Evolutionary conservation across 805 yeast genomes (phyloP), one percentile per base, ranked within the genome.

Genomic region (Hyphopichia homilentoma): DNA sequence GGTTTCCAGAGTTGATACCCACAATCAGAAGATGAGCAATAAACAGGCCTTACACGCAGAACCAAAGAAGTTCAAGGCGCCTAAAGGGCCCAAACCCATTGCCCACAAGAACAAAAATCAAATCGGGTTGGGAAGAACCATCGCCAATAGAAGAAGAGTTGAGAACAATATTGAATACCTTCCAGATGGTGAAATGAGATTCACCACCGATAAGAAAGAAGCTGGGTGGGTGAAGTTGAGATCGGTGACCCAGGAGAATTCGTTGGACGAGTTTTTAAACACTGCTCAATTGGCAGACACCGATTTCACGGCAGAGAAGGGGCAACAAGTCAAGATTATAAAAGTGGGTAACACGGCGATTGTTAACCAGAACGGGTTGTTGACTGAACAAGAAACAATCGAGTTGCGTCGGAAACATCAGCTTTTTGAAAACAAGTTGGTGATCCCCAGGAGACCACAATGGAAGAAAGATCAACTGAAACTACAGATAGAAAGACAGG

Each of bases 281-380:
- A 90, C 97, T 6, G 99, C 98, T 1, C 95, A 87, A 57, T 73
- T 93, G 37, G 96, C 97, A 2, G 96, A 88, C 53, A 88, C 90
- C 14, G 97, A 93, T 63, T 93, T 93, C 63, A 80, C 96, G 6
- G 96, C 97, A 3, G 97, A 90, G 45, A 79, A 82, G 51, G 73
- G 79, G 36, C 79, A 82, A 28, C 85, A 82, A 44, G 89, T 93
- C 38, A 84, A 82, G 48, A 86, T 93, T 47, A 81, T 93, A 45
- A 77, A 81, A 52, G 80, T 84, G 38, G 86, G 84, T 5, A 67
- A 65, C 57, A 69, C 62, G 36, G 57, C 60, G 31, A 55, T 59
- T 29, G 62, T 57, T 11, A 59, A 54, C 43, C 68, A 62, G 37
- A 60, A 40, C 32, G 72, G 72, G 5, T 49, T 86, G 29, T 64